These are phyloP conservation scores for Oemleria cerasiformis DNA, from an alignment of 306 rosid genomes.

Conservation along the genomic window DNA sequence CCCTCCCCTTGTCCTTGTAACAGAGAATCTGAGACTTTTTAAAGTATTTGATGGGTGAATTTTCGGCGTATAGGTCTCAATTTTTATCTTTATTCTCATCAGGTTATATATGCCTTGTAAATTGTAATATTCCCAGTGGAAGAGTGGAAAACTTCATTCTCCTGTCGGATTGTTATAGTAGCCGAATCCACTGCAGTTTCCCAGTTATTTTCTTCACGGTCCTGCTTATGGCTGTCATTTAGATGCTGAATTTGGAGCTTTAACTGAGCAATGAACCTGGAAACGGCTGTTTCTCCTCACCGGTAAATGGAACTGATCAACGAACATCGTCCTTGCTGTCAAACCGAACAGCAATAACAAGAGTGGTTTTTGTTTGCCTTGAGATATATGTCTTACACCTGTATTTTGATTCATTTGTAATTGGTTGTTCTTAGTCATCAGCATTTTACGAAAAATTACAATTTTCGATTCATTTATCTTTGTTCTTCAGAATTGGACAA, in stretches of 20 bases:
- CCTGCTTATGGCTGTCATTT: neutral
- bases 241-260: neutral
- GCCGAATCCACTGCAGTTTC: neutral
- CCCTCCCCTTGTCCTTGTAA: neutral
- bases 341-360: neutral
- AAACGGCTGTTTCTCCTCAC: neutral
- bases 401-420: neutral
- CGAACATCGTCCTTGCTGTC: neutral
- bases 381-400: neutral
- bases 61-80: neutral
- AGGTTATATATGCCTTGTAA: slow-evolving; percentile 14
- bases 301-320: neutral
- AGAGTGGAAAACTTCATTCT: neutral
- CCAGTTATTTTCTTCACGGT: slow-evolving; percentile 2
- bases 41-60: neutral
- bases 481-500: too few species aligned
- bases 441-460: neutral
- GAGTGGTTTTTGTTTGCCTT: neutral
- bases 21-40: neutral
- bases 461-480: too few species aligned
- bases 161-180: neutral
- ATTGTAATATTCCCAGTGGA: neutral
- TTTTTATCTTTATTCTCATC: neutral
- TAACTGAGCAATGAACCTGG: neutral
- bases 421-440: neutral